Evolutionary conservation across 768 basidiomycete genomes (phyloP).

Genomic region (Mycena albidolilacea): DNA sequence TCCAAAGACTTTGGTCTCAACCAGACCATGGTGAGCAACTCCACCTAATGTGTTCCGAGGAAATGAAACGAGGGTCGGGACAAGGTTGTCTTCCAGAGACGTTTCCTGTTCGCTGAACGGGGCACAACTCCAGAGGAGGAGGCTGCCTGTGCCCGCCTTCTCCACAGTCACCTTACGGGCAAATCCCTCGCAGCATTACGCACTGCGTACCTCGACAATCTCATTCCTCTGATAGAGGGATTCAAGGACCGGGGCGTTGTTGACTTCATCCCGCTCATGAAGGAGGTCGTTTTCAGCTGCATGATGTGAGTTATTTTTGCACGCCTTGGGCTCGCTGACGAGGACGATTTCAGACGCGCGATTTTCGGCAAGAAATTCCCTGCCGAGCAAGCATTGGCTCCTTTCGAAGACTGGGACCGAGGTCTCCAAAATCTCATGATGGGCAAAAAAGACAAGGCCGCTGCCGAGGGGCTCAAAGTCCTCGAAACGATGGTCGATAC

Average conservation of each 20-base stretch:
- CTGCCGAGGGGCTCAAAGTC: neutral
- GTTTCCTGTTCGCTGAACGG: neutral
- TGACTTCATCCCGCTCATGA: neutral
- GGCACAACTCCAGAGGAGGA: neutral
- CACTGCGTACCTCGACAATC: neutral
- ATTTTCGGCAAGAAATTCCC: neutral
- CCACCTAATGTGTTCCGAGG: neutral
- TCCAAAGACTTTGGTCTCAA: neutral
- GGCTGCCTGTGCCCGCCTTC: neutral
- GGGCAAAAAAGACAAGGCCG: neutral
- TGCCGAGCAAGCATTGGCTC: neutral
- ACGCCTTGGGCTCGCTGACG: neutral
- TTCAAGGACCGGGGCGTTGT: neutral
- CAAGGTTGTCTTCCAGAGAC: neutral
- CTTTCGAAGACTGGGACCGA: constrained; percentile 2
- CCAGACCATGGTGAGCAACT: neutral
- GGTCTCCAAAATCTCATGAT: neutral
- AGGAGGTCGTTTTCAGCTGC: neutral
- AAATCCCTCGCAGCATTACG: neutral
- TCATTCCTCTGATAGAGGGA: neutral
- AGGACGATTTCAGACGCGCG: neutral
- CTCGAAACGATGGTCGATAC: neutral
- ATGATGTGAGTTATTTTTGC: neutral
- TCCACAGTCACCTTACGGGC: neutral
- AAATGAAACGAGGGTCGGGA: neutral